Conservation (phyloP, 2,329 filamentous ascomycete species). For the Aspergillus hiratsukae region DNA sequence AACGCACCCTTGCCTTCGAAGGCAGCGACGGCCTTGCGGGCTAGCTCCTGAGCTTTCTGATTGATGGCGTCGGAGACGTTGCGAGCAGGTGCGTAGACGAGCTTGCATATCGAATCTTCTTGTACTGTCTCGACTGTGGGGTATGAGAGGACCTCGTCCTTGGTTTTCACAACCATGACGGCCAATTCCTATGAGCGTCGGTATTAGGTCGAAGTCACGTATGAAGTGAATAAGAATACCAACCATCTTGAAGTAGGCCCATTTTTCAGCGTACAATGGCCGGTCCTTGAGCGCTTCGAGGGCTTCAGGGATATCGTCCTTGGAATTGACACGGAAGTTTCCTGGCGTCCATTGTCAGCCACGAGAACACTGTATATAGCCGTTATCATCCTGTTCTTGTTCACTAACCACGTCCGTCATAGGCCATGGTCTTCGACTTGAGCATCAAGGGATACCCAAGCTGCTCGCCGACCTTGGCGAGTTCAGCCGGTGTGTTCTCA, state of each 20-base stretch:
- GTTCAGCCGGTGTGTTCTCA: conserved; percentile 53
- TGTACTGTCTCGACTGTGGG: conserved; percentile 93
- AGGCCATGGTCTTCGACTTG: conserved; percentile 84
- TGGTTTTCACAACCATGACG: conserved; percentile 90
- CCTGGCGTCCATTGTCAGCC: conserved; percentile 36
- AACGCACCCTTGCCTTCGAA: conserved; percentile 90
- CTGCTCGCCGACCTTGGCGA: conserved; percentile 58
- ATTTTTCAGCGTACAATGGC: conserved; percentile 83
- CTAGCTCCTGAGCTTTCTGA: conserved; percentile 67
- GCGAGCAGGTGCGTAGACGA: conserved; percentile 80
- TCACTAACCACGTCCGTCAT: conserved; percentile 73
- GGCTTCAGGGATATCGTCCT: conserved; percentile 60
- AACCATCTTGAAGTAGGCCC: conserved; percentile 71
- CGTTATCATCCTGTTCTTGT: not conserved
- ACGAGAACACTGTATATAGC: not conserved
- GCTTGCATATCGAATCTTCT: conserved; percentile 91
- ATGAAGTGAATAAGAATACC: not conserved
- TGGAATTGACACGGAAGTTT: conserved; percentile 61
- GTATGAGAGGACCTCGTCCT: conserved; percentile 69
- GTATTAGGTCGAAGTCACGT: conserved; percentile 8
- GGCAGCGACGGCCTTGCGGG: conserved; percentile 70
- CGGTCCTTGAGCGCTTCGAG: conserved; percentile 63
- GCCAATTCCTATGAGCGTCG: conserved; percentile 61
- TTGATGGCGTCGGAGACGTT: conserved; percentile 59
- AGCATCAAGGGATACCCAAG: conserved; percentile 87